These are phyloP conservation scores for Ocimum tenuiflorum DNA, from an alignment of 257 asterid genomes.

Conservation along the genomic window DNA sequence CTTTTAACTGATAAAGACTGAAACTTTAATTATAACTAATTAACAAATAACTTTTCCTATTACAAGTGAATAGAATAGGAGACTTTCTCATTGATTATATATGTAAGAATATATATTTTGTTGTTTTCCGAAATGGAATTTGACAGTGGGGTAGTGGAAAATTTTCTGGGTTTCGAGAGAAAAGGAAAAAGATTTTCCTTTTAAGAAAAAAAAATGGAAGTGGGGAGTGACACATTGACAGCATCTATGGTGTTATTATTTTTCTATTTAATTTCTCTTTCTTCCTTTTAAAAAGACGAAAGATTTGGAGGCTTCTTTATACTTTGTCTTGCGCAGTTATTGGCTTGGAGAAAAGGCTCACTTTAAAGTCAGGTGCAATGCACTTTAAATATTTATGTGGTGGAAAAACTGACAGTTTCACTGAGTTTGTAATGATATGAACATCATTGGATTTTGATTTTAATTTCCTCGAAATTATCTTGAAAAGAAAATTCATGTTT, in stretches of 20 bases:
- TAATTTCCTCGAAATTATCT: not conserved
- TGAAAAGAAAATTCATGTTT: no score
- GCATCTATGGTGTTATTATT: conserved; percentile 22
- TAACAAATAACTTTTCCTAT: not conserved
- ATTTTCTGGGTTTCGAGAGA: conserved; percentile 16
- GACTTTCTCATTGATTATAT: not conserved
- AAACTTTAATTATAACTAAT: no score
- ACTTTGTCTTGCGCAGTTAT: conserved; percentile 29
- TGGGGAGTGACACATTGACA: conserved; percentile 36
- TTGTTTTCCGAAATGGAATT: conserved; percentile 11
- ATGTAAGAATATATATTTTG: not conserved
- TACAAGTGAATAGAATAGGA: not conserved
- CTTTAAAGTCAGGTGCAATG: conserved; percentile 28
- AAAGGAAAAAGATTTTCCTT: conserved; percentile 21
- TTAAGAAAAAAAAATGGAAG: conserved; percentile 24
- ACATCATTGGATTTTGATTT: conserved; percentile 23
- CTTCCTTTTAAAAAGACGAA: conserved; percentile 21
- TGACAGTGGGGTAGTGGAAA: conserved; percentile 8
- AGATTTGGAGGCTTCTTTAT: conserved; percentile 30
- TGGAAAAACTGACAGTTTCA: conserved; percentile 23
- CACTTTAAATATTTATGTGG: conserved; percentile 16
- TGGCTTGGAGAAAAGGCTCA: conserved; percentile 26
- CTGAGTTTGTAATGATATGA: conserved; percentile 18
- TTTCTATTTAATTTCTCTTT: not conserved
- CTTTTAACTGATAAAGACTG: not conserved